Evolutionary conservation across 2,329 filamentous ascomycete genomes (phyloP).

Genomic region (Exophiala calicioides): DNA sequence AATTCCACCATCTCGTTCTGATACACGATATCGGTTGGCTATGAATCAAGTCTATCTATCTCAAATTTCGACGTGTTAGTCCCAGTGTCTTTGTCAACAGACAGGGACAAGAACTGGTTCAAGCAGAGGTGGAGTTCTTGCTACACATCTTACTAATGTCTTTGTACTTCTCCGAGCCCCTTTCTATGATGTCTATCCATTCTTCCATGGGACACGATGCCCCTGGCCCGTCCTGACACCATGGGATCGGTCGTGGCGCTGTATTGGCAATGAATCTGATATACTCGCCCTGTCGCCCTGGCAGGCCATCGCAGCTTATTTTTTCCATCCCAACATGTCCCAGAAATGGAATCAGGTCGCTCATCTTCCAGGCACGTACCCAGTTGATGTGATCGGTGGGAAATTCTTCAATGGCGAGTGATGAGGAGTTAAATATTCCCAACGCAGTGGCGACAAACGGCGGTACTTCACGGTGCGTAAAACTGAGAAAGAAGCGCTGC

Average conservation of each 20-base stretch:
- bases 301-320: constrained; percentile 51
- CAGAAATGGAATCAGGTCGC: constrained; percentile 62
- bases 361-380: constrained; percentile 56
- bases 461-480: constrained; percentile 68
- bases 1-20: too few species aligned
- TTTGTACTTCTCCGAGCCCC: constrained; percentile 38
- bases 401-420: constrained; percentile 48
- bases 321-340: constrained; percentile 67
- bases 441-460: constrained; percentile 61
- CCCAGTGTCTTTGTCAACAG: too few species aligned
- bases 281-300: constrained; percentile 39
- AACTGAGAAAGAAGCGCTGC: constrained; percentile 61
- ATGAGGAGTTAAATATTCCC: constrained; percentile 58
- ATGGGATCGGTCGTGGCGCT: constrained; percentile 60
- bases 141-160: constrained; percentile 12
- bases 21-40: too few species aligned
- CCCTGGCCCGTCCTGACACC: constrained; percentile 59
- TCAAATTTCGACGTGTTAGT: too few species aligned
- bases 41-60: too few species aligned
- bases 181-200: constrained; percentile 47
- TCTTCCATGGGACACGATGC: constrained; percentile 49
- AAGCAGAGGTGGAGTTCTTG: background rate
- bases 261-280: constrained; percentile 64
- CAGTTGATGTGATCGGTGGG: constrained; percentile 50
- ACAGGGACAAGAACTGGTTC: too few species aligned